Evolutionary conservation across 495 filamentous ascomycete species (phyloP).

Genomic region (Hypomontagnella monticulosa): DNA sequence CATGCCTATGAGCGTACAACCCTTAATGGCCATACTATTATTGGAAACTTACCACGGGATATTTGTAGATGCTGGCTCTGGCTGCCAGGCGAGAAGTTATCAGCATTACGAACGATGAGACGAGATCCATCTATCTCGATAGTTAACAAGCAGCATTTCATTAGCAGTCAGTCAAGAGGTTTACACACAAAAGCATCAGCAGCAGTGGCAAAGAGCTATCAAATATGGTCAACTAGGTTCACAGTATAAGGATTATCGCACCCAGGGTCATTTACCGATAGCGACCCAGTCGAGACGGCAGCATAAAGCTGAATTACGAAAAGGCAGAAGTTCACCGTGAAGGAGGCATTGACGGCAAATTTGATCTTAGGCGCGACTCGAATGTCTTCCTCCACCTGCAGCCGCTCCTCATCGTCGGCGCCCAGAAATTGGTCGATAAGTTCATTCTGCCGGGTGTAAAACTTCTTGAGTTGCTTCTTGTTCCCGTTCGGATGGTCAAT

Average conservation of each 20-base stretch:
- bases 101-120: conserved; percentile 66
- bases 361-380: conserved; percentile 64
- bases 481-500: conserved; percentile 56
- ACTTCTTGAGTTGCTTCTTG: conserved; percentile 58
- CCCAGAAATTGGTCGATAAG: conserved; percentile 65
- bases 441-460: conserved; percentile 64
- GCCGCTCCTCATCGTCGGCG: conserved; percentile 61
- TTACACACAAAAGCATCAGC: conserved; percentile 64
- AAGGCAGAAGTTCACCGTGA: conserved; percentile 62
- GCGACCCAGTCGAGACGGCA: conserved; percentile 64
- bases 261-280: conserved; percentile 49
- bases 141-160: conserved; percentile 39
- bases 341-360: conserved; percentile 65
- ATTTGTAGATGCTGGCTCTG: conserved; percentile 65
- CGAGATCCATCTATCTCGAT: conserved; percentile 61
- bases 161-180: conserved; percentile 20
- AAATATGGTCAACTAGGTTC: conserved; percentile 35
- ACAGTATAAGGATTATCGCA: conserved; percentile 24
- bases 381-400: conserved; percentile 57
- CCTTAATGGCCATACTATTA: conserved; percentile 7
- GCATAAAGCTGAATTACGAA: conserved; percentile 69
- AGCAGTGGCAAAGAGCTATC: conserved; percentile 64
- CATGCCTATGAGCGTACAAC: conserved; percentile 24
- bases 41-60: conserved; percentile 56
- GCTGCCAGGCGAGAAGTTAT: conserved; percentile 61